Evolutionary conservation across 2,329 filamentous ascomycete genomes (phyloP).

Genomic region (Camillea tinctor): DNA sequence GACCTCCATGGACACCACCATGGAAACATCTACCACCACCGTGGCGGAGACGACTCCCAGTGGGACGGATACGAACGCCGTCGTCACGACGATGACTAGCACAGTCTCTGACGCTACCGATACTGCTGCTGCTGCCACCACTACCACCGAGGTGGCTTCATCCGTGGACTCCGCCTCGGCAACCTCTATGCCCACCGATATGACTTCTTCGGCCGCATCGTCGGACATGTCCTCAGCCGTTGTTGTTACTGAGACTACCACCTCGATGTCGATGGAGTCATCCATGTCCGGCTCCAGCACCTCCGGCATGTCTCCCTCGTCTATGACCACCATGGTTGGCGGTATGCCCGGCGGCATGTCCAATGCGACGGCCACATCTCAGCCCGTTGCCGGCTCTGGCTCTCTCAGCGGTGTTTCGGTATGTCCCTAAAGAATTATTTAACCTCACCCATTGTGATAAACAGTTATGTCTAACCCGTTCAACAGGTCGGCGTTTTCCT

Average conservation of each 20-base stretch:
- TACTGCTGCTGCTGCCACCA: too few relatives aligned
- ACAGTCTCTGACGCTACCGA: not conserved
- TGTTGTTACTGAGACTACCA: not conserved
- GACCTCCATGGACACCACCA: conserved; percentile 13
- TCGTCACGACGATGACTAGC: conserved; percentile 7
- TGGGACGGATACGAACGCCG: conserved; percentile 3
- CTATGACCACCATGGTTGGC: conserved; percentile 5
- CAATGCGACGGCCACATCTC: conserved; percentile 17
- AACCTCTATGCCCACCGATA: not conserved
- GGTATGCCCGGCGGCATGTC: conserved; percentile 13
- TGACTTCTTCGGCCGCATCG: not conserved
- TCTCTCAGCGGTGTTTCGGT: conserved; percentile 24
- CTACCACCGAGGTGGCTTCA: conserved; percentile 3
- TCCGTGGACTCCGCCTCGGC: not conserved
- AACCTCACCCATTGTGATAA: too few relatives aligned
- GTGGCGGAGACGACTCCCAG: not conserved
- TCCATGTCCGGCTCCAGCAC: not conserved
- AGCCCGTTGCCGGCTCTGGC: conserved; percentile 18
- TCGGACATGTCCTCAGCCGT: conserved; percentile 1
- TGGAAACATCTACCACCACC: conserved; percentile 1
- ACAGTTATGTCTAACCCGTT: conserved; percentile 12
- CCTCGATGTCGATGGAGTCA: conserved; percentile 11
- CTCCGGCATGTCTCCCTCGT: conserved; percentile 6
- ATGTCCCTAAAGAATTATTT: conserved; percentile 2
- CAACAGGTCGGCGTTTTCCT: conserved; percentile 24